Evolutionary conservation across 768 basidiomycete species (phyloP), one percentile per base, ranked within the genome.

Genomic region (Podaxis carcinomalis): DNA sequence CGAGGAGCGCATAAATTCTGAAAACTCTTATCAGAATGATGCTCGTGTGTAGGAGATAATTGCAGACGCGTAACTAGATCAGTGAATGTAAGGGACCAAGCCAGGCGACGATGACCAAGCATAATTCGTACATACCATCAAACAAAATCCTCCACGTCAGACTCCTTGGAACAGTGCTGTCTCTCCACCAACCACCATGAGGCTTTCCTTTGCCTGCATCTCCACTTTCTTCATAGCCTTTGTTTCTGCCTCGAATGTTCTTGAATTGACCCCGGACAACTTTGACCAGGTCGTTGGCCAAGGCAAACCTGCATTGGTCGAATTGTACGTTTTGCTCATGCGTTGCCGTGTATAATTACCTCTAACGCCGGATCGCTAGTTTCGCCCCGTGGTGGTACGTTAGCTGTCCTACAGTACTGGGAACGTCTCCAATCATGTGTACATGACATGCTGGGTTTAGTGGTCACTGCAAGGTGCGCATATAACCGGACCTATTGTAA

Each of bases 371-470:
- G 36, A 37, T 54, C 25, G 57, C 42, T 51, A 94, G 92, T 73
- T 93, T 88, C 66, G 92, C 92, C 16, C 89, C 92, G 7, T 94
- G 92, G 92, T 93, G 92, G 89, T 90, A 79, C 63, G 85, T 68
- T 27, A 7, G n/a, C 50, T 60, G 4, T 19, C 28, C 16, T 1
- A 5, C 40, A 10, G 2, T 37, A 7, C 21, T 27, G 25, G 13
- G 36, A 7, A 39, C 4, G 23, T 25, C 39, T 28, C 65, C 40
- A 63, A 65, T 62, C 13, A 61, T 57, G 28, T 51, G 13, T 7
- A 13, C 40, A 42, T 42, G 23, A 28, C 56, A 44, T n/a, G 27
- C 36, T 28, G 49, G 27, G 14, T 59, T 51, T 56, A 92, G 90
- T 68, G 93, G 91, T 57, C 93, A 93, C 71, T 94, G 92, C 84